Conservation (phyloP, 2,329 filamentous ascomycete genomes). For the Trichophyton schoenleinii region DNA sequence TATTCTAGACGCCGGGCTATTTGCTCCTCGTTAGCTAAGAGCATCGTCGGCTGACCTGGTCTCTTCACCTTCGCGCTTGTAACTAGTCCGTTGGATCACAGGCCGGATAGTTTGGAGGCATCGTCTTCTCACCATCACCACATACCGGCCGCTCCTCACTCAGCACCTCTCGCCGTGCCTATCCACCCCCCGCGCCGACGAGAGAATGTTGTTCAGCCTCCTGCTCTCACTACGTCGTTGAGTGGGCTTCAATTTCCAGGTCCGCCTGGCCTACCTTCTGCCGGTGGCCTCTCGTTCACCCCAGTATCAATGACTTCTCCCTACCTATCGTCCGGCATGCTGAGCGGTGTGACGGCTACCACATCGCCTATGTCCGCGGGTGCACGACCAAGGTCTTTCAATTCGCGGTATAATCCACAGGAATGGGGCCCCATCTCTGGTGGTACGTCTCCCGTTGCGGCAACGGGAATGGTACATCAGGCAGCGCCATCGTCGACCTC, state of each 20-base stretch:
- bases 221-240: conserved; percentile 31
- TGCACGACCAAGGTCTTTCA: conserved; percentile 31
- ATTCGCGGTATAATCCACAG: conserved; percentile 37
- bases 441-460: conserved; percentile 8
- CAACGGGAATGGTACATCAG: conserved; percentile 7
- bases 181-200: conserved; percentile 22
- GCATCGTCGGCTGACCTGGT: neutral
- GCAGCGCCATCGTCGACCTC: conserved; percentile 8
- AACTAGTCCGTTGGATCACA: neutral
- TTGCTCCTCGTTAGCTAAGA: neutral
- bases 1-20: neutral
- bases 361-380: conserved; percentile 32
- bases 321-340: conserved; percentile 24
- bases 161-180: conserved; percentile 20
- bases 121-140: conserved; percentile 11
- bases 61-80: neutral
- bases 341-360: conserved; percentile 13
- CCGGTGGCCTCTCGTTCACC: conserved; percentile 13
- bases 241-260: conserved; percentile 27
- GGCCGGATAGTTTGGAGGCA: neutral
- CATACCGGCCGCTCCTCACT: conserved; percentile 11
- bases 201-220: conserved; percentile 32
- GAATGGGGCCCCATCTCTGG: conserved; percentile 34
- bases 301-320: conserved; percentile 22
- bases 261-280: conserved; percentile 18